phyloP scores from a whole-genome alignment of 495 filamentous ascomycete species.

The Tuber microsphaerosporum region DNA sequence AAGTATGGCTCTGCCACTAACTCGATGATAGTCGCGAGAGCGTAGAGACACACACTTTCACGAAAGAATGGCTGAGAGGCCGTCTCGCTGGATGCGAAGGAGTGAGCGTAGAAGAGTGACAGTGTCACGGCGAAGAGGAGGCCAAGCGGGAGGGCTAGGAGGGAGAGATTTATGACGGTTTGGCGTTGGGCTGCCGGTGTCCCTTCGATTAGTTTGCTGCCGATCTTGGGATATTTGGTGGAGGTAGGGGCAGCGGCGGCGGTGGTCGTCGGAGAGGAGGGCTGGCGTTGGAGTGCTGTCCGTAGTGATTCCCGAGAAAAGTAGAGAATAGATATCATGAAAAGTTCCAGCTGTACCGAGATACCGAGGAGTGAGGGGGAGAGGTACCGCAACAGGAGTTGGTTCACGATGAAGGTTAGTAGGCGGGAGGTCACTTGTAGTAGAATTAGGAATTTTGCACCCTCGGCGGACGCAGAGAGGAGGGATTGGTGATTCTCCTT shows the following conservation, averaged over 20 bases:
- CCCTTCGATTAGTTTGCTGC: slow-evolving; percentile 23
- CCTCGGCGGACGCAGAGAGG: slow-evolving; percentile 53
- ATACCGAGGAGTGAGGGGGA: slow-evolving; percentile 76
- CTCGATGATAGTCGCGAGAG: slow-evolving; percentile 68
- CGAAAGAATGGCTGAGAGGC: slow-evolving; percentile 55
- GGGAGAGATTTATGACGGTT: slow-evolving; percentile 78
- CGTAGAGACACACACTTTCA: slow-evolving; percentile 60
- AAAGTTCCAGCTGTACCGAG: slow-evolving; percentile 83
- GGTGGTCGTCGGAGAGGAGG: slow-evolving; percentile 36
- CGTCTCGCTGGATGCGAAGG: slow-evolving; percentile 51
- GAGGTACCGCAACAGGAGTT: slow-evolving; percentile 75
- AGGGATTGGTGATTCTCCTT: slow-evolving; percentile 30
- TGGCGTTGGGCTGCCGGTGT: slow-evolving; percentile 47
- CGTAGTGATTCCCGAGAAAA: slow-evolving; percentile 85
- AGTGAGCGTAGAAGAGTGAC: slow-evolving; percentile 57
- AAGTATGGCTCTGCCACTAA: slow-evolving; percentile 79
- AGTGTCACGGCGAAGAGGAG: slow-evolving; percentile 56
- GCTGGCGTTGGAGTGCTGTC: slow-evolving; percentile 75
- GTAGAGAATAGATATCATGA: slow-evolving; percentile 76
- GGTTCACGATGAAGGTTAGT: slow-evolving; percentile 84
- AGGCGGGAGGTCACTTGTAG: slow-evolving; percentile 76
- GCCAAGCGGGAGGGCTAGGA: slow-evolving; percentile 66
- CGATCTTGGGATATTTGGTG: slow-evolving; percentile 16
- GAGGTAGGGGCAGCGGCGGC: slow-evolving; percentile 23
- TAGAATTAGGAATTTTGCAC: slow-evolving; percentile 76